Percentiles rank a stretch among this genome's conserved stretches.
phyloP scores from a whole-genome alignment of 108 stramenopile species.

The Nannochloropsis gaditana region DNA sequence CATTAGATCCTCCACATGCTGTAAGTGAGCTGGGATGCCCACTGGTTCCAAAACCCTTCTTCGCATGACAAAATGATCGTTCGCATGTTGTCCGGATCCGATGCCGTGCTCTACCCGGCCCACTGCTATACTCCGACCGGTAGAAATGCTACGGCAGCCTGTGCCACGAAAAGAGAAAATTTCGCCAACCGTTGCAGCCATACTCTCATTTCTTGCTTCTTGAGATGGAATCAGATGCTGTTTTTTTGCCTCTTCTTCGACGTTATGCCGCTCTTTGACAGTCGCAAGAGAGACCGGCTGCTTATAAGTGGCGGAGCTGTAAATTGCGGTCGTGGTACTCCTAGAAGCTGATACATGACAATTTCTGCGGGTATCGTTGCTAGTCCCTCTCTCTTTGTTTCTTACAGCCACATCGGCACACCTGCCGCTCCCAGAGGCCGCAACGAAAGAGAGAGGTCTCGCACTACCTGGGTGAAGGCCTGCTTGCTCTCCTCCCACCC shows the following conservation, averaged over 20 bases:
- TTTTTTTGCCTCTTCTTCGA: neutral
- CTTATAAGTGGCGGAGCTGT: neutral
- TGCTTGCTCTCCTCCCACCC: neutral
- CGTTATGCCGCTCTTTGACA: neutral
- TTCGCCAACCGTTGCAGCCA: neutral
- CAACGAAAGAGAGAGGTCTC: neutral
- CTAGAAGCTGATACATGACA: too few species aligned
- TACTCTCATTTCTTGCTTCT: neutral
- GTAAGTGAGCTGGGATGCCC: neutral
- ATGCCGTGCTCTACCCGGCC: neutral
- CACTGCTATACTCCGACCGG: neutral
- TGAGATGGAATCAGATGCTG: constrained; percentile 3
- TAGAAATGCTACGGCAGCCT: neutral
- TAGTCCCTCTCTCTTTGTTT: neutral
- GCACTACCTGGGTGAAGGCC: neutral
- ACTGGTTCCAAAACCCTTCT: neutral
- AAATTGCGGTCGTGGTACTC: neutral
- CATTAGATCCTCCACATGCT: constrained; percentile 12
- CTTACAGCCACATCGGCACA: neutral
- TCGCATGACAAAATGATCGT: neutral
- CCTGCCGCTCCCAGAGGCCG: neutral
- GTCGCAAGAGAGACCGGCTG: neutral
- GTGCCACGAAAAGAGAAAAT: constrained; percentile 17
- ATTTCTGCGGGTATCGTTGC: neutral
- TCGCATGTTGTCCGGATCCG: neutral